Evolutionary conservation across 192 early-diverging fungal species (phyloP).

Genomic region (Gaertneriomyces sp.): DNA sequence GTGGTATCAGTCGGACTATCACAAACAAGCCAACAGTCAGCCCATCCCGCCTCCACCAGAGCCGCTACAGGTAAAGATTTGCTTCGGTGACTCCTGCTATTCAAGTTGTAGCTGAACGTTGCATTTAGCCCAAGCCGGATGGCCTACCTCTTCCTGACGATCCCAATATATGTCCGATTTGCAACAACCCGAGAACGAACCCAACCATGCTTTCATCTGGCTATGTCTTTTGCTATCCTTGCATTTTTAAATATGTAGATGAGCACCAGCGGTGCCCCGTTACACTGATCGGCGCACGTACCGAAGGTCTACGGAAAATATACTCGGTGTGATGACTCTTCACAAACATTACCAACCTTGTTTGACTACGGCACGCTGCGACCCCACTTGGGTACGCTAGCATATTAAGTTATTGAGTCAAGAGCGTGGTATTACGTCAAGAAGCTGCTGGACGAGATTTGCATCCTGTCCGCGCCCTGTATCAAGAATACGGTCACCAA

Average conservation of each 20-base stretch:
- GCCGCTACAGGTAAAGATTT: constrained; percentile 52
- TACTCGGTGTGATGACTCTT: constrained; percentile 36
- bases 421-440: too few species aligned
- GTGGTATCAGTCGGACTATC: constrained; percentile 89
- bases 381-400: too few species aligned
- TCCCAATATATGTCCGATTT: constrained; percentile 77
- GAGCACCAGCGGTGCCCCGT: constrained; percentile 75
- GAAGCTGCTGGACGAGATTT: too few species aligned
- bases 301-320: constrained; percentile 63
- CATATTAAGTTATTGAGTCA: too few species aligned
- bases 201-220: constrained; percentile 82
- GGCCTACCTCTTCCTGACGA: constrained; percentile 72
- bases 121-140: constrained; percentile 62
- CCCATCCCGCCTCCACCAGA: constrained; percentile 72
- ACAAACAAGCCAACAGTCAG: constrained; percentile 47
- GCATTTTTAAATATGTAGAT: constrained; percentile 72
- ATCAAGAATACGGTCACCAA: too few species aligned
- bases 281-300: constrained; percentile 53
- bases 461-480: too few species aligned
- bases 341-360: too few species aligned
- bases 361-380: too few species aligned
- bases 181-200: constrained; percentile 68
- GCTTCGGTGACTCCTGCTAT: neutral
- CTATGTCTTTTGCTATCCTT: constrained; percentile 93
- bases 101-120: neutral